Evolutionary conservation across 805 yeast genomes (phyloP).

Genomic region (Metschnikowia henanensis): DNA sequence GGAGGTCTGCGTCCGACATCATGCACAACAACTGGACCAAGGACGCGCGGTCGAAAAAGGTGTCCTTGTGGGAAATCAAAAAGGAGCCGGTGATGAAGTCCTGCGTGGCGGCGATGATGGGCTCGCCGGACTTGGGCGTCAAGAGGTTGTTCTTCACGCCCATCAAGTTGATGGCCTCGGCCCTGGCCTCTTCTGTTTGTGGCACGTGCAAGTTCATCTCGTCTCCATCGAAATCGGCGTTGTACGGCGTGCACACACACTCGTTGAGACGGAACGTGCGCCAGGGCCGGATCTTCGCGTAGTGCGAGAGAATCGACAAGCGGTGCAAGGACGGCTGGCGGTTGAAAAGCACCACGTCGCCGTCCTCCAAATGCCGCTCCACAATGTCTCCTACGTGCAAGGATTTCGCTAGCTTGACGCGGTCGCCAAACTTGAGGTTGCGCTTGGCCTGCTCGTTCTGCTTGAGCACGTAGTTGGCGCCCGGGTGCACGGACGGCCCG

Average conservation of each 20-base stretch:
- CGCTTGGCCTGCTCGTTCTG: conserved; percentile 84
- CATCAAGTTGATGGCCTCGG: conserved; percentile 98
- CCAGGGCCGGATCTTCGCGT: conserved; percentile 97
- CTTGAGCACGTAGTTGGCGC: conserved; percentile 89
- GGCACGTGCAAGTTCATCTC: conserved; percentile 99
- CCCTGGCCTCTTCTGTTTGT: conserved; percentile 97
- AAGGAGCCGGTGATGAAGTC: conserved; percentile 98
- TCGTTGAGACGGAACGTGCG: conserved; percentile 95
- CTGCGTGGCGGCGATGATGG: conserved; percentile 99
- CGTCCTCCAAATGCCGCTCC: conserved; percentile 96
- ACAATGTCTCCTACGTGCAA: conserved; percentile 88
- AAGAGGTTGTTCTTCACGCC: conserved; percentile 94
- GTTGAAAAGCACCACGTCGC: conserved; percentile 92
- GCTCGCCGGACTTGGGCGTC: conserved; percentile 98
- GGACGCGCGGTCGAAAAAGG: conserved; percentile 86
- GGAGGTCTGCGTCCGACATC: conserved; percentile 92
- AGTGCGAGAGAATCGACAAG: conserved; percentile 90
- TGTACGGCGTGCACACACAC: conserved; percentile 99
- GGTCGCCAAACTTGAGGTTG: conserved; percentile 86
- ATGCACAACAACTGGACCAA: conserved; percentile 81
- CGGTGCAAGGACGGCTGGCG: conserved; percentile 98
- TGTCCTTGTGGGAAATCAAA: conserved; percentile 88
- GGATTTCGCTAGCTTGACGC: conserved; percentile 70
- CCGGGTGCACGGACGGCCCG: conserved; percentile 92
- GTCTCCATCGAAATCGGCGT: conserved; percentile 99